Evolutionary conservation across 2,329 filamentous ascomycete species (phyloP), one percentile per base, ranked within the genome.

Genomic region (Phialophora tarda): DNA sequence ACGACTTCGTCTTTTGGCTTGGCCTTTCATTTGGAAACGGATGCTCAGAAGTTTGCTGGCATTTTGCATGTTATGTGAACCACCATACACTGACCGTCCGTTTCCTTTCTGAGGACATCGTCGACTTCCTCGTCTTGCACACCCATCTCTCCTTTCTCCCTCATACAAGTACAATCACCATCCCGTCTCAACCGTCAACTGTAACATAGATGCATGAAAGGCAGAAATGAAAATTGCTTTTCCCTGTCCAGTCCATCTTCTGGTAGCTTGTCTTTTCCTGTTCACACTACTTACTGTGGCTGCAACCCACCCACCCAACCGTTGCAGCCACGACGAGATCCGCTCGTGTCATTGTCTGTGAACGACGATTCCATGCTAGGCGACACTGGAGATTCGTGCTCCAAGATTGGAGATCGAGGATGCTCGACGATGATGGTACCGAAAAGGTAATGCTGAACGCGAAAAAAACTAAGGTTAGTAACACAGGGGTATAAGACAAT

Each of bases 271-370:
- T 23, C 38, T 23, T 47, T 26, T 23, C 57, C 23, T 30, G n/a
- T 24, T 10, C 61, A 23, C 6, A 41, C 21, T 59, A 68, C 66
- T 66, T 68, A 68, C 66, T 48, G 66, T 64, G 66, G 58, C 66
- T 68, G 66, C 66, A 68, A 58, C 66, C 66, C 63, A 32, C 63
- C 66, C 66, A 48, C 63, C 66, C 66, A 57, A 47, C 66, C 66
- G 38, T 68, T 68, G 63, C 66, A 68, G 66, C 61, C 66, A 66
- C 63, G 50, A 63, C 61, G 60, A 62, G 44, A 38, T 47, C 5
- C 23, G 24, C 44, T 32, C 34, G 30, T 54, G 23, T 62, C 54
- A 59, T 67, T 56, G 44, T 63, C 34, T 44, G 24, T 47, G 23
- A 23, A 38, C 47, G 7, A 51, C 11, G 21, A 23, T 6, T 26